These are phyloP conservation scores for Pythium sp. DNA, from an alignment of 352 stramenopile genomes.

Conservation along the genomic window DNA sequence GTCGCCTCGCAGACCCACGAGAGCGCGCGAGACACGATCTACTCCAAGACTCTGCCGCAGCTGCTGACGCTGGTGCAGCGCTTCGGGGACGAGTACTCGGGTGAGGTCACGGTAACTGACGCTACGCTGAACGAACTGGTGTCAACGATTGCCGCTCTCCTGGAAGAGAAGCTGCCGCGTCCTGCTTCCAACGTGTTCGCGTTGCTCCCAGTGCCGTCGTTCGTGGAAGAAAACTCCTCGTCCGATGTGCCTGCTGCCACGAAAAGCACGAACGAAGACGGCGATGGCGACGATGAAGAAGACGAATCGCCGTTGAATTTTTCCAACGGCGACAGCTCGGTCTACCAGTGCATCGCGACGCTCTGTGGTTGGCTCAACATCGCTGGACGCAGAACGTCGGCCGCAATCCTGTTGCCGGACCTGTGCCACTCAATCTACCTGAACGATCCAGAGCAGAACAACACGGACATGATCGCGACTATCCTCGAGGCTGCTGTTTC, in stretches of 20 bases:
- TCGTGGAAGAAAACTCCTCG: slow-evolving; percentile 49
- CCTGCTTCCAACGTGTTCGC: slow-evolving; percentile 39
- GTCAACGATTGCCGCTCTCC: slow-evolving; percentile 48
- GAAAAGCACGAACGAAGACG: neutral
- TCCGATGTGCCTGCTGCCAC: slow-evolving; percentile 28
- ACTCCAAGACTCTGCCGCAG: slow-evolving; percentile 47
- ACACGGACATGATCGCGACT: slow-evolving; percentile 14
- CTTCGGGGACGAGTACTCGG: slow-evolving; percentile 14
- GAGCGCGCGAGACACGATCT: slow-evolving; percentile 32
- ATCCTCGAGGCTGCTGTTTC: slow-evolving; percentile 21
- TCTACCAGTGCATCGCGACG: slow-evolving; percentile 37
- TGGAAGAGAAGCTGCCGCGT: slow-evolving; percentile 49
- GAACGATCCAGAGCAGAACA: slow-evolving; percentile 18
- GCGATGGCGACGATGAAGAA: slow-evolving; percentile 1
- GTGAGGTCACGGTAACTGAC: slow-evolving; percentile 29
- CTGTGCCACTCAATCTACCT: slow-evolving; percentile 35
- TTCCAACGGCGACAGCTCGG: slow-evolving; percentile 22
- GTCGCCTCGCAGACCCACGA: slow-evolving; percentile 69
- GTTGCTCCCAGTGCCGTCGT: slow-evolving; percentile 51
- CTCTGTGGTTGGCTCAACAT: slow-evolving; percentile 42
- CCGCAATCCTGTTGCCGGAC: slow-evolving; percentile 34
- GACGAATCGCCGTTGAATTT: slow-evolving; percentile 23
- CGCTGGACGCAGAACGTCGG: slow-evolving; percentile 25
- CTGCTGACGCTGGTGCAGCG: slow-evolving; percentile 36
- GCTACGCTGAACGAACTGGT: slow-evolving; percentile 49